These are phyloP conservation scores for Volvox africanus DNA, from an alignment of 139 green algal species.

Conservation along the genomic window DNA sequence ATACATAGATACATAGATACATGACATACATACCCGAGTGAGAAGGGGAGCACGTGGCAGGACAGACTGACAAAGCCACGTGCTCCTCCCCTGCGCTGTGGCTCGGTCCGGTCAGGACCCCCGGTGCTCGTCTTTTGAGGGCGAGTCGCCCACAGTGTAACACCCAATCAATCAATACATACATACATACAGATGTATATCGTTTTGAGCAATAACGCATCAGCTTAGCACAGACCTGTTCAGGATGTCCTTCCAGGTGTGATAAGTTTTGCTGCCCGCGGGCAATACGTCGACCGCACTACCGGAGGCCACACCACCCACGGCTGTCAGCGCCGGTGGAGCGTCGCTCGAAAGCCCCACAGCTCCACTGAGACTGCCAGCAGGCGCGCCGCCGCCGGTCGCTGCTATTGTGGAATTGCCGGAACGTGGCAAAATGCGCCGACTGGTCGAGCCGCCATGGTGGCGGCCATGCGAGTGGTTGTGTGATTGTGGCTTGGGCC, in stretches of 20 bases:
- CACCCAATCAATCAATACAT: too few relatives aligned
- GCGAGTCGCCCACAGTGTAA: too few relatives aligned
- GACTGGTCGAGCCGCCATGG: neutral
- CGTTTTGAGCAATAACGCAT: neutral
- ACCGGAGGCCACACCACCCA: neutral
- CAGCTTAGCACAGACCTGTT: neutral
- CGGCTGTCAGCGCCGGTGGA: neutral
- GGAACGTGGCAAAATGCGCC: neutral
- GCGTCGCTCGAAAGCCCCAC: neutral
- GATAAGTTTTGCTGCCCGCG: conserved; percentile 12
- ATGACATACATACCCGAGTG: too few relatives aligned
- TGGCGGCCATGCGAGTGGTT: neutral
- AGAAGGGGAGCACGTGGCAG: too few relatives aligned
- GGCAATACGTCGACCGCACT: neutral
- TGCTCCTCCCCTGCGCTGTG: too few relatives aligned
- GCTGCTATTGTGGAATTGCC: too few relatives aligned
- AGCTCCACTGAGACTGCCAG: neutral
- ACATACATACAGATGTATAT: too few relatives aligned
- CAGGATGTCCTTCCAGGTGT: conserved; percentile 35
- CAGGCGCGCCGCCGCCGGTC: neutral
- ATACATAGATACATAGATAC: too few relatives aligned
- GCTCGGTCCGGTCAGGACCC: too few relatives aligned
- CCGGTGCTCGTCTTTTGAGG: too few relatives aligned
- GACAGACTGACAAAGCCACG: too few relatives aligned
- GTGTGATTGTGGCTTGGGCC: neutral